Evolutionary conservation across 1,284 basidiomycete species (phyloP).

Genomic region (Leccinum fuscescens): DNA sequence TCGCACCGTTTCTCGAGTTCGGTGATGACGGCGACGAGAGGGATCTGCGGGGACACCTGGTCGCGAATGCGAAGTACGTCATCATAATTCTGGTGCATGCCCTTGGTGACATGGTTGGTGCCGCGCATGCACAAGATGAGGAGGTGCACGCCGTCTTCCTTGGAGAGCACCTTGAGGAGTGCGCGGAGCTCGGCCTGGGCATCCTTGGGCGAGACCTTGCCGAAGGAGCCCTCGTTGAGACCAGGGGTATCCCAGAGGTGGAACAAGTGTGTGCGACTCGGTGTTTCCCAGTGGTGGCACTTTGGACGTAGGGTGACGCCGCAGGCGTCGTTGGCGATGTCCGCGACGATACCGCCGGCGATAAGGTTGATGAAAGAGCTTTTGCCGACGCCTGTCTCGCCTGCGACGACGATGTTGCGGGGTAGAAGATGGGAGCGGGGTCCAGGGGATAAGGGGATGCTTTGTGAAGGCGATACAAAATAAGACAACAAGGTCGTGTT

Average conservation of each 20-base stretch:
- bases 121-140: constrained; percentile 32
- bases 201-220: constrained; percentile 21
- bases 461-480: not conserved
- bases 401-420: constrained; percentile 26
- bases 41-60: constrained; percentile 22
- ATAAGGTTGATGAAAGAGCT: constrained; percentile 32
- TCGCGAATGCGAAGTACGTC: constrained; percentile 20
- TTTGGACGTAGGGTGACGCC: constrained; percentile 23
- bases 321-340: constrained; percentile 23
- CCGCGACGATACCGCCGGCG: constrained; percentile 13
- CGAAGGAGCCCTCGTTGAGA: constrained; percentile 27
- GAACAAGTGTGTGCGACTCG: constrained; percentile 18
- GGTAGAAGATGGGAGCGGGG: constrained; percentile 1
- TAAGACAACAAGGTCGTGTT: not conserved
- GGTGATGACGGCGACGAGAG: constrained; percentile 29
- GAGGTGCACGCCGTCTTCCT: constrained; percentile 30
- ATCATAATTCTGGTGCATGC: constrained; percentile 26
- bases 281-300: constrained; percentile 20
- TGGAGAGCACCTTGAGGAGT: constrained; percentile 26
- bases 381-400: constrained; percentile 31
- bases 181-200: constrained; percentile 22
- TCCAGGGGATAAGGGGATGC: not conserved
- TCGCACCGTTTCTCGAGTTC: constrained; percentile 28
- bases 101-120: constrained; percentile 16
- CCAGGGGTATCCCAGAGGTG: constrained; percentile 32